These are phyloP conservation scores for Cyathus striatus DNA, from an alignment of 768 basidiomycete species.

Conservation along the genomic window DNA sequence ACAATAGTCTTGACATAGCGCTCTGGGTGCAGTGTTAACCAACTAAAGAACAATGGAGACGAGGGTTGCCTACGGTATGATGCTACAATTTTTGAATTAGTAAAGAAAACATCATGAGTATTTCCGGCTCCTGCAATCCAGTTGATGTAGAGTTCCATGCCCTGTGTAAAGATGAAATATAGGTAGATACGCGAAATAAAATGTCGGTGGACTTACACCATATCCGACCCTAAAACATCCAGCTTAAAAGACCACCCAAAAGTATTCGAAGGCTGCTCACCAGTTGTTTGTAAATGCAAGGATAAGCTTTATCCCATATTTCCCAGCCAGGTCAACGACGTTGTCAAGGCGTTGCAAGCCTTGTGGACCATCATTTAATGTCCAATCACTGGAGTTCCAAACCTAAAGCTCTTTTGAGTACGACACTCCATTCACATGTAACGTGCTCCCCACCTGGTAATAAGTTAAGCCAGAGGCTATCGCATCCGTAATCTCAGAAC, in stretches of 20 bases:
- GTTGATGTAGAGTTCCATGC: slow-evolving; percentile 56
- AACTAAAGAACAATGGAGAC: not conserved
- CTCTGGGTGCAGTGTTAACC: slow-evolving; percentile 19
- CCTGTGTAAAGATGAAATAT: slow-evolving; percentile 21
- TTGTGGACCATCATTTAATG: slow-evolving; percentile 46
- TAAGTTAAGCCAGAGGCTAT: slow-evolving; percentile 39
- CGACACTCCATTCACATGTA: not conserved
- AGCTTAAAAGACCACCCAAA: not conserved
- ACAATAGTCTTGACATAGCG: slow-evolving; percentile 44
- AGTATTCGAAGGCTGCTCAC: slow-evolving; percentile 14
- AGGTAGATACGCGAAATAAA: not conserved
- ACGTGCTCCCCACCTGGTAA: slow-evolving; percentile 31
- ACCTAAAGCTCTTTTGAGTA: slow-evolving; percentile 21
- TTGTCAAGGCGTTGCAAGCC: slow-evolving; percentile 49
- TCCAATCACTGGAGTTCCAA: slow-evolving; percentile 45
- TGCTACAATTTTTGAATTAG: slow-evolving; percentile 41
- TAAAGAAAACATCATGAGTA: slow-evolving; percentile 57
- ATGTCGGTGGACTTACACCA: slow-evolving; percentile 32
- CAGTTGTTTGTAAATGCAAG: slow-evolving; percentile 55
- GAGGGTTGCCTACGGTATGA: slow-evolving; percentile 27
- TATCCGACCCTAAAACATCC: slow-evolving; percentile 44
- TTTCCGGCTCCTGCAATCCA: slow-evolving; percentile 43
- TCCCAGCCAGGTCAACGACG: slow-evolving; percentile 41
- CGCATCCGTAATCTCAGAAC: slow-evolving; percentile 39
- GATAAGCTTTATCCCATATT: slow-evolving; percentile 46